Base-by-base conservation (phyloP, 2,329 filamentous ascomycete species). In the Phialophora tarda region DNA sequence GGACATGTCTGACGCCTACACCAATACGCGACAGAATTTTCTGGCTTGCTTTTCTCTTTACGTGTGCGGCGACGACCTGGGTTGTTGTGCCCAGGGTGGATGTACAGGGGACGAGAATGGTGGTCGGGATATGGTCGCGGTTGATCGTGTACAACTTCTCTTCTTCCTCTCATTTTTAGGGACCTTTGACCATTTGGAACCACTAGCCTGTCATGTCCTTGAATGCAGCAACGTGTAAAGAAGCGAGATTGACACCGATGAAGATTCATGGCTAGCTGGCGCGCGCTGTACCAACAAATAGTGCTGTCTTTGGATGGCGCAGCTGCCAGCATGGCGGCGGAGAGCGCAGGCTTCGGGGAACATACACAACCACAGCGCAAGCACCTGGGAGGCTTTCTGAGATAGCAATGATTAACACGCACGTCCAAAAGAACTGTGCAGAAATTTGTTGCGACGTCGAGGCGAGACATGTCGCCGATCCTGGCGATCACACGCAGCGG, bases 131-230 rank as follows among this genome's bases (percentile, higher is more conserved):
- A 38, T 23, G 57, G 56, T 23, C 28, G 17, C 2, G 60, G 24
- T 30, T 62, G 64, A 44, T 38, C 48, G 44, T 59, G 59, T 68
- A 65, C 62, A 65, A 64, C 30, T 65, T 63, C 55, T 66, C 55
- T 66, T 66, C 64, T 63, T 57, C 12, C 55, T 60, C 48, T 63
- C 64, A 44, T 62, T 60, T 57, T 34, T 41, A 44, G 50, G 59
- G 59, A 38, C 63, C 26, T 54, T 47, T 47, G 41, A 57, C 51
- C 51, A 47, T 28, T 53, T 12, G 23, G 26, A 58, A 26, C 59
- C 55, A 56, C 48, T 50, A 53, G 26, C 50, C 38, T 57, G 53
- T 64, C 50, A 17, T 59, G 51, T 56, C 53, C 34, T 51, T 28
- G 53, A 53, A 62, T 62, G 48, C 57, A 54, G 55, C 57, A 44